These are phyloP conservation scores for Lachnellula suecica DNA, from an alignment of 2,329 filamentous ascomycete genomes.

Conservation along the genomic window DNA sequence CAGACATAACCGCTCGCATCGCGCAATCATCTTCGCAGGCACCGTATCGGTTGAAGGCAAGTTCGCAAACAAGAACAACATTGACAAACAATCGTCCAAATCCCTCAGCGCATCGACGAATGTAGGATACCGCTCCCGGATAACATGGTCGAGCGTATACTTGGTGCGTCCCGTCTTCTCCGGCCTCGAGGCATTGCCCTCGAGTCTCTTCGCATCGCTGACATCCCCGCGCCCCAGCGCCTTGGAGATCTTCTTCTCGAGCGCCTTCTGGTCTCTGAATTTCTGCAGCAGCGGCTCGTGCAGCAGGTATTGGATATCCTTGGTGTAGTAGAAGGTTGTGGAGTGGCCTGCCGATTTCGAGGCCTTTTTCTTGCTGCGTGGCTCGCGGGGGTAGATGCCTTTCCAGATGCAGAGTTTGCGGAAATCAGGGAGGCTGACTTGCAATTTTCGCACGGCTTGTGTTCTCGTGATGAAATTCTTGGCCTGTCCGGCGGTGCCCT, in stretches of 20 bases:
- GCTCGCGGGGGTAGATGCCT: conserved; percentile 97
- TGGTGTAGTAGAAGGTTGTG: conserved; percentile 89
- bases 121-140: conserved; percentile 96
- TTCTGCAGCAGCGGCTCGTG: conserved; percentile 93
- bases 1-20: conserved; percentile 87
- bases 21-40: conserved; percentile 91
- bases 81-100: conserved; percentile 92
- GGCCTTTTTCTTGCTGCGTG: conserved; percentile 94
- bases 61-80: conserved; percentile 97
- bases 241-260: conserved; percentile 95
- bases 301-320: conserved; percentile 97
- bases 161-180: conserved; percentile 89
- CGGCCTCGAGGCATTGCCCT: conserved; percentile 80
- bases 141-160: conserved; percentile 92
- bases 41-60: conserved; percentile 87
- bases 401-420: conserved; percentile 99
- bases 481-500: conserved; percentile 81
- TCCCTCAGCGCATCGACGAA: conserved; percentile 93
- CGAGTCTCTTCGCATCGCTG: conserved; percentile 80
- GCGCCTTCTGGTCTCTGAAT: conserved; percentile 94
- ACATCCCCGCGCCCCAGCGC: conserved; percentile 91
- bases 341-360: conserved; percentile 86
- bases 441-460: conserved; percentile 94
- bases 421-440: conserved; percentile 96
- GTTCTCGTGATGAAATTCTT: conserved; percentile 99